Base-by-base conservation (phyloP, 768 basidiomycete genomes). In the Piloderma croceum region DNA sequence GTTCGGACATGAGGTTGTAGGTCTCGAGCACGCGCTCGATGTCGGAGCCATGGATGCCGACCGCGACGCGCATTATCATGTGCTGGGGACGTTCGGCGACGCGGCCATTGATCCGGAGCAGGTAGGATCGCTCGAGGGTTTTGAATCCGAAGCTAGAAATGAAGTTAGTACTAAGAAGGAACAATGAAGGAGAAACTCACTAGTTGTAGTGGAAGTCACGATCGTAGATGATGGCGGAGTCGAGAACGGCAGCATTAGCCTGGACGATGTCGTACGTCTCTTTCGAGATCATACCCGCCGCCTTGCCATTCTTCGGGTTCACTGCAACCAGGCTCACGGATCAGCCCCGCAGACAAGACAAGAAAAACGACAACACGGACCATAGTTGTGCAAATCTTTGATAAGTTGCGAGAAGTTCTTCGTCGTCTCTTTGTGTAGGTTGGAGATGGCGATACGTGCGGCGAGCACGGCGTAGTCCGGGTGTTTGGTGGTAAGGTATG, bases 21-120 rank as follows among this genome's bases (percentile, higher is more conserved):
- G 94, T 96, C 69, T 96, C 82, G 46, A 97, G 68, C 34, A 82
- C 90, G 24, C 81, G 83, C 17, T 94, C 90, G 41, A 97, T 76
- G 60, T 98, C 87, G 7, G 65, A 57, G 4, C 92, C 93, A 60
- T 98, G 94, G 41, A 99, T 92, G 29, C 94, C 94, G 34, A 98
- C 91, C 34, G 96, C 90, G 42, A 99, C 96, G 62, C 96, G 92
- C 96, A 99, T 98, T 61, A 98, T 84, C 80, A 98, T 89, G 62
- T 98, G 96, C 54, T 98, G 96, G 22, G 96, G 96, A 25, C 96
- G 83, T 62, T 99, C 96, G 31, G 92, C 93, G 34, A 94, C 90
- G 44, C 88, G 87, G 31, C 91, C 90, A 58, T 94, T 79, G 65
- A 98, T 81, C 43, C 92, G 83, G 31, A 99, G 82, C 5, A 98